Evolutionary conservation across 2,329 filamentous ascomycete genomes (phyloP), one percentile per base, ranked within the genome.

Genomic region (Cercospora zeae-maydis): DNA sequence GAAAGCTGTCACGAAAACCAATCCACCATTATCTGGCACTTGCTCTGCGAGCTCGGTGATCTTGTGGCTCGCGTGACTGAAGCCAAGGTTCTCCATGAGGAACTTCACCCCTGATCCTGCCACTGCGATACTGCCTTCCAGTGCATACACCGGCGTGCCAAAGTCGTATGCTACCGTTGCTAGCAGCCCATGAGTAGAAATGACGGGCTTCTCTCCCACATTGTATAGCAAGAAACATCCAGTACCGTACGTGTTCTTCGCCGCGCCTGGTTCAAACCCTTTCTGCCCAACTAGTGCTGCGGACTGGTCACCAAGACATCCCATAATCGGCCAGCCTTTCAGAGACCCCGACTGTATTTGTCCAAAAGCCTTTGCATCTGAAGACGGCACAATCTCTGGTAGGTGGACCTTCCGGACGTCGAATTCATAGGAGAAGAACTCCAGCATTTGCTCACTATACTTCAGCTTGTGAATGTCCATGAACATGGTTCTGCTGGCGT

Each of bases 401-500:
- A 96, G 81, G 56, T 84, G 81, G 45, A 96, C 80, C 75, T 93
- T 93, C 59, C 80, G 82, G 60, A 80, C 78, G 74, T 93, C 88
- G 65, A 96, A 84, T 51, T 84, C 85, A 61, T 73, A 75, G 6
- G 71, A 72, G 77, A 96, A 96, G 79, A 96, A 96, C 24, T 86
- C 79, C 27, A 96, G 80, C 27, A 96, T 83, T 42, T 82, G 82
- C 61, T 92, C 86, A 74, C 93, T 91, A 77, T 96, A 96, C 71
- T 92, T 77, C 63, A 92, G 82, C 10, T 88, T 93, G 70, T 87
- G 83, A 59, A 96, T 82, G 78, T 96, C 92, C 88, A 96, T 93
- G 77, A 96, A 95, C 92, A 96, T 96, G 64, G 92, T 96, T 72
- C 92, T 83, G 58, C 90, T 93, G 19, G 92, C 92, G 75, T 96